These are phyloP conservation scores for Sparassis latifolia DNA, from an alignment of 1,284 basidiomycete genomes.

Conservation along the genomic window DNA sequence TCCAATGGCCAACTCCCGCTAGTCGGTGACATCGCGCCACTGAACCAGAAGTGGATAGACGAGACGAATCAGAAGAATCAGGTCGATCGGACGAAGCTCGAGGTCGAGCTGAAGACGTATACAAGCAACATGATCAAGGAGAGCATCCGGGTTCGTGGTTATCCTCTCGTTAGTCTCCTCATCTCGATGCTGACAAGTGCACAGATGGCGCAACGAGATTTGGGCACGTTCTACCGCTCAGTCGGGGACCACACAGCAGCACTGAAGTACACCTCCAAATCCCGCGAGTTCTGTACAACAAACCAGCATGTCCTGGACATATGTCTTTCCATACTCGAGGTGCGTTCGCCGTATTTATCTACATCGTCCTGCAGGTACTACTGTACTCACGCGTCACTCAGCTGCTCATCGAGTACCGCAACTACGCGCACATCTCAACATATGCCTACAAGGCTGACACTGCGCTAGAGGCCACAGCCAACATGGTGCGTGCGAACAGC, in stretches of 20 bases:
- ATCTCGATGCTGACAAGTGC: background rate
- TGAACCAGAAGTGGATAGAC: slow-evolving; percentile 63
- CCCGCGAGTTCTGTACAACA: slow-evolving; percentile 81
- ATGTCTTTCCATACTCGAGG: slow-evolving; percentile 76
- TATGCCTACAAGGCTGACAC: slow-evolving; percentile 91
- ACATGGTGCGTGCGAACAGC: slow-evolving; percentile 8
- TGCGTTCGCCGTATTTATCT: slow-evolving; percentile 21
- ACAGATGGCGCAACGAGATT: slow-evolving; percentile 75
- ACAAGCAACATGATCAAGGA: slow-evolving; percentile 92
- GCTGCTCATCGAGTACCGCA: slow-evolving; percentile 78
- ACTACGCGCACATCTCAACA: slow-evolving; percentile 76
- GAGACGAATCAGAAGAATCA: slow-evolving; percentile 52
- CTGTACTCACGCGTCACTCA: slow-evolving; percentile 24
- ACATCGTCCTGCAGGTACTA: background rate
- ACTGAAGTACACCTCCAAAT: slow-evolving; percentile 76
- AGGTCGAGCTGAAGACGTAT: slow-evolving; percentile 87
- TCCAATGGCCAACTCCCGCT: slow-evolving; percentile 41
- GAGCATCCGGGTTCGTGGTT: slow-evolving; percentile 70
- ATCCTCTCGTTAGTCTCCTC: background rate
- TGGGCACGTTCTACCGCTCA: slow-evolving; percentile 69
- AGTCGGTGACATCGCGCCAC: slow-evolving; percentile 36
- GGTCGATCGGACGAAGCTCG: slow-evolving; percentile 66
- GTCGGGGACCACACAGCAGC: slow-evolving; percentile 65
- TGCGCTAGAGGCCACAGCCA: slow-evolving; percentile 61
- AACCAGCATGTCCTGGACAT: slow-evolving; percentile 83